Conservation (phyloP, 176 grass and related monocot species). For the Musa schizocarpa region DNA sequence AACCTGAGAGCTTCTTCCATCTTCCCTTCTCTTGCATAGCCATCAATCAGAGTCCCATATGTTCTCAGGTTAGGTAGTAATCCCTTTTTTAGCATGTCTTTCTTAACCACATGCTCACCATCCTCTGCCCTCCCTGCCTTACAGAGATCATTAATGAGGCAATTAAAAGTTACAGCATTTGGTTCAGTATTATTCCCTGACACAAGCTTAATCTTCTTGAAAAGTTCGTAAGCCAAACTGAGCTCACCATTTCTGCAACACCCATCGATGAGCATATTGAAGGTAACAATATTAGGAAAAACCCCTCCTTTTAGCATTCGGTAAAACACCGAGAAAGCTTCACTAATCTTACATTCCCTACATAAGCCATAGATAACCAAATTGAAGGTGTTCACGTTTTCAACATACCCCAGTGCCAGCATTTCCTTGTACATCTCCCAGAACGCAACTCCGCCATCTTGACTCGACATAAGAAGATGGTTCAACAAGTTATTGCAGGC, state of each 20-base stretch:
- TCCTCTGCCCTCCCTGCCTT: conserved; percentile 6
- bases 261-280: conserved; percentile 25
- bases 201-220: conserved; percentile 8
- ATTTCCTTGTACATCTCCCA: conserved; percentile 26
- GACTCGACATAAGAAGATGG: conserved; percentile 2
- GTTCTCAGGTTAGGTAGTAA: conserved; percentile 10
- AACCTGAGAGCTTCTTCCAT: conserved; percentile 15
- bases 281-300: conserved; percentile 14
- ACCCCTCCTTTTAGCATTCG: conserved; percentile 20
- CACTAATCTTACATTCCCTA: neutral
- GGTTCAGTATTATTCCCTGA: conserved; percentile 11
- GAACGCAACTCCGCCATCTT: neutral
- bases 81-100: conserved; percentile 1
- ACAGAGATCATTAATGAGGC: conserved; percentile 19
- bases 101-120: conserved; percentile 11
- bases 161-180: conserved; percentile 20
- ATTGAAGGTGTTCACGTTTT: conserved; percentile 26
- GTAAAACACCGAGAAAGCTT: conserved; percentile 16
- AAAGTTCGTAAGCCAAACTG: conserved; percentile 12
- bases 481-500: conserved; percentile 26
- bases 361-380: conserved; percentile 19
- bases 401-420: conserved; percentile 17
- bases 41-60: conserved; percentile 22
- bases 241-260: conserved; percentile 9
- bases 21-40: conserved; percentile 24